Percentiles rank a stretch among this genome's conserved stretches.
Conservation (phyloP, 2,329 filamentous ascomycete species). For the Thielaviopsis ethacetica region DNA sequence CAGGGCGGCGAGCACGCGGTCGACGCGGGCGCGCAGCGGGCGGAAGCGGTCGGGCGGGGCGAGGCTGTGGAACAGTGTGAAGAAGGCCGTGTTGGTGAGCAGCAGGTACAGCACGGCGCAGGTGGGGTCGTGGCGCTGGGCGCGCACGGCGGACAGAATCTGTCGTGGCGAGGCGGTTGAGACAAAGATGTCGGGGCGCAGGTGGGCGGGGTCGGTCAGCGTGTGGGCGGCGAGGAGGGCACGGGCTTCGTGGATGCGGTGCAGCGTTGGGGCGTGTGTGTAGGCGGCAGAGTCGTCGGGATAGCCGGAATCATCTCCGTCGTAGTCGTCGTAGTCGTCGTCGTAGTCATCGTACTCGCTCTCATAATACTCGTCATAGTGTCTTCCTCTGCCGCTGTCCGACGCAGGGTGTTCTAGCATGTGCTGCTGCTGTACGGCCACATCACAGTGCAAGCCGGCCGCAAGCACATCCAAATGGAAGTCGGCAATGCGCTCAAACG, state of each 20-base stretch:
- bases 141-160: slow-evolving; percentile 17
- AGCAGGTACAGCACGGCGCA: slow-evolving; percentile 36
- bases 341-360: slow-evolving; percentile 12
- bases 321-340: slow-evolving; percentile 10
- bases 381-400: not conserved
- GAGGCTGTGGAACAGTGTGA: slow-evolving; percentile 34
- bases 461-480: slow-evolving; percentile 36
- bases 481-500: slow-evolving; percentile 31
- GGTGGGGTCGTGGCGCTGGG: slow-evolving; percentile 31
- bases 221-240: slow-evolving; percentile 34
- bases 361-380: slow-evolving; percentile 10
- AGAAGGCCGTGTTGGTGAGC: slow-evolving; percentile 36
- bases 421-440: slow-evolving; percentile 15
- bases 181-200: slow-evolving; percentile 30
- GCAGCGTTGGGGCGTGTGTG: slow-evolving; percentile 9
- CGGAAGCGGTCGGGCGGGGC: slow-evolving; percentile 30
- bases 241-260: slow-evolving; percentile 31
- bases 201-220: slow-evolving; percentile 23
- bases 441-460: slow-evolving; percentile 33
- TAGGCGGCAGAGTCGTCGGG: slow-evolving; percentile 15
- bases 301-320: slow-evolving; percentile 12
- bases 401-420: slow-evolving; percentile 8
- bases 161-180: slow-evolving; percentile 14
- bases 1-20: slow-evolving; percentile 29
- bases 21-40: slow-evolving; percentile 30